Base-by-base conservation (phyloP, 2,329 filamentous ascomycete species). In the Fusarium heterosporum region DNA sequence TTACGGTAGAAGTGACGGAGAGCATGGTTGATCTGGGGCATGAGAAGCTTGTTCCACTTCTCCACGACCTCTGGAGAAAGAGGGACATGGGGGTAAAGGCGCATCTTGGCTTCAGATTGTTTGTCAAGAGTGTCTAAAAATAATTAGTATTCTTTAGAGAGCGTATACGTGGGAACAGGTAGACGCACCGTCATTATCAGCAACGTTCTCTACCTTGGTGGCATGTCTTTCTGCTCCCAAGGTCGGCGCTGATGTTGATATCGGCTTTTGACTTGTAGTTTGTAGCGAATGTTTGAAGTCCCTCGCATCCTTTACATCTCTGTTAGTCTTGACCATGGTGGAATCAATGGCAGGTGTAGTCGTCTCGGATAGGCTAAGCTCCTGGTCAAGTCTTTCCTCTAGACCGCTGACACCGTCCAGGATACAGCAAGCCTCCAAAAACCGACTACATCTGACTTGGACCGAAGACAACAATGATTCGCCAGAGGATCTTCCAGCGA, bases 21-120 rank as follows among this genome's bases (percentile, higher is more conserved):
- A 2, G 92, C 87, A 17, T 87, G 83, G 74, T 93, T 91, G 62
- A 95, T 86, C 61, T 92, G 89, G 3, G 90, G 89, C 81, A 93
- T 91, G 56, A 93, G 78, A 4, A 84, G 84, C 3, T 82, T 83
- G 70, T 93, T 90, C 91, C 91, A 95, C 64, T 89, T 85, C 34
- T 92, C 87, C 3, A 93, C 80, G 3, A 88, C 82, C 12, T 89
- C 86, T 4, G 86, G 83, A 0, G 88, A 80, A 1, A 90, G 78
- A 0, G 83, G 78, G 0, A 88, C 83, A 51, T 89, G 85, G 1
- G 87, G 87, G 64, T 88, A 90, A 4, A 89, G 80, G 34, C 86
- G 84, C 48, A 84, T 78, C 60, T 87, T 88, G 5, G 76, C 56
- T 46, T 77, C 77, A 0, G 72, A 52, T 40, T 74, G 76, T 19